phyloP scores from a whole-genome alignment of 2,329 filamentous ascomycete genomes.

The Arthrobotrys entomopaga region DNA sequence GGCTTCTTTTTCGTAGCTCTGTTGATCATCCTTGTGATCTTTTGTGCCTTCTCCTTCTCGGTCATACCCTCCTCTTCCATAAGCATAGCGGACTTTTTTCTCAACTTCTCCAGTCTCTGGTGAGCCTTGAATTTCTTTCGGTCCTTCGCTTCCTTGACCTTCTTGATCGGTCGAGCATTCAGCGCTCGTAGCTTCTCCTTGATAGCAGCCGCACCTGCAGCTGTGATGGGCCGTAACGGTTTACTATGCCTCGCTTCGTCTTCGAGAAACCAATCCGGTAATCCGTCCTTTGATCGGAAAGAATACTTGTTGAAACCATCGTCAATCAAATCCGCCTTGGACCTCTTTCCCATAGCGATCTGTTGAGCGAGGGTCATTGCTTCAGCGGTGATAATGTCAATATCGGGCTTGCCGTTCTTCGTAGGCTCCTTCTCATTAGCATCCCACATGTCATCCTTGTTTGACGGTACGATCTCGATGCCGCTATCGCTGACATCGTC shows the following conservation, averaged over 20 bases:
- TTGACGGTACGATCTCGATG: constrained; percentile 72
- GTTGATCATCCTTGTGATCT: constrained; percentile 81
- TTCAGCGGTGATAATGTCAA: constrained; percentile 99
- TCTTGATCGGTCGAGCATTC: constrained; percentile 98
- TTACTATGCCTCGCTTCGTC: constrained; percentile 88
- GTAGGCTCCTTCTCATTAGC: constrained; percentile 70
- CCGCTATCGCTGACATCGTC: constrained; percentile 66
- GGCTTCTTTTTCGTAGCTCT: constrained; percentile 88
- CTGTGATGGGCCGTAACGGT: constrained; percentile 86
- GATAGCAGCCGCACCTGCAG: constrained; percentile 88
- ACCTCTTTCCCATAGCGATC: constrained; percentile 85
- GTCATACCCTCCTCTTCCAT: constrained; percentile 90
- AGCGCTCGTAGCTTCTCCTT: constrained; percentile 92
- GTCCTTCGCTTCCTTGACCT: constrained; percentile 94
- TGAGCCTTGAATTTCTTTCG: constrained; percentile 97
- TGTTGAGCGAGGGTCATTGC: constrained; percentile 97
- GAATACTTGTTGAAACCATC: constrained; percentile 93
- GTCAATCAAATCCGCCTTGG: constrained; percentile 81
- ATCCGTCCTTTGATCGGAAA: constrained; percentile 87
- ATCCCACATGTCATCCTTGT: constrained; percentile 73
- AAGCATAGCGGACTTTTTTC: constrained; percentile 94
- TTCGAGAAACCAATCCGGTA: constrained; percentile 98
- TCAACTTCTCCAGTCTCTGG: constrained; percentile 88
- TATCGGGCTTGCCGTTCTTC: constrained; percentile 76
- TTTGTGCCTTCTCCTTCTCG: constrained; percentile 92